Evolutionary conservation across 2,329 filamentous ascomycete species (phyloP).

Genomic region (Venturia effusa): DNA sequence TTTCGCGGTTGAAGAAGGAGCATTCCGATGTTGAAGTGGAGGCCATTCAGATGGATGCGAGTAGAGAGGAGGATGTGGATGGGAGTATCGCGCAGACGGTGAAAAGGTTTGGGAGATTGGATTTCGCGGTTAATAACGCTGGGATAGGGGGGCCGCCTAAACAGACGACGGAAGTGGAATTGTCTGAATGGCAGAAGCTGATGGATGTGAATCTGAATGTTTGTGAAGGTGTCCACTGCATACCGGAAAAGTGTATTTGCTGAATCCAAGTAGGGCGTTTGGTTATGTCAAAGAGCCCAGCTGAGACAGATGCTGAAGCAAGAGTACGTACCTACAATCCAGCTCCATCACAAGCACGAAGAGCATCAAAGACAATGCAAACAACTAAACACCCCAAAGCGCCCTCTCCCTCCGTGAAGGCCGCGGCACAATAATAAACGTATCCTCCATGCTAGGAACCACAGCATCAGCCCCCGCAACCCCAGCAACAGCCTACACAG

Average conservation of each 20-base stretch:
- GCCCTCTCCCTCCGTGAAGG: slow-evolving; percentile 18
- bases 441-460: slow-evolving; percentile 41
- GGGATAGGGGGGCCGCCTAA: slow-evolving; percentile 35
- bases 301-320: slow-evolving; percentile 42
- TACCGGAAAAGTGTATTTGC: not conserved
- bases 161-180: slow-evolving; percentile 35
- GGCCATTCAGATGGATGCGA: slow-evolving; percentile 36
- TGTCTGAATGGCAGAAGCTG: slow-evolving; percentile 40
- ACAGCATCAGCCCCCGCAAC: slow-evolving; percentile 28
- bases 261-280: slow-evolving; percentile 33
- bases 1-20: slow-evolving; percentile 23
- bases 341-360: not conserved
- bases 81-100: slow-evolving; percentile 31
- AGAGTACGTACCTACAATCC: slow-evolving; percentile 19
- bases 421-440: slow-evolving; percentile 44
- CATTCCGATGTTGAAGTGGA: slow-evolving; percentile 33
- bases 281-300: slow-evolving; percentile 45
- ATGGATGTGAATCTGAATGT: slow-evolving; percentile 41
- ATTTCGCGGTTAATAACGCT: slow-evolving; percentile 46
- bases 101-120: slow-evolving; percentile 40
- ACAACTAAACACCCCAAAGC: slow-evolving; percentile 16
- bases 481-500: slow-evolving; percentile 37
- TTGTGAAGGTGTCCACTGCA: not conserved
- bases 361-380: too few relatives aligned
- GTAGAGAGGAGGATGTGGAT: slow-evolving; percentile 32